Evolutionary conservation across 2,329 filamentous ascomycete species (phyloP).

Genomic region (Botrytis hyacinthi): DNA sequence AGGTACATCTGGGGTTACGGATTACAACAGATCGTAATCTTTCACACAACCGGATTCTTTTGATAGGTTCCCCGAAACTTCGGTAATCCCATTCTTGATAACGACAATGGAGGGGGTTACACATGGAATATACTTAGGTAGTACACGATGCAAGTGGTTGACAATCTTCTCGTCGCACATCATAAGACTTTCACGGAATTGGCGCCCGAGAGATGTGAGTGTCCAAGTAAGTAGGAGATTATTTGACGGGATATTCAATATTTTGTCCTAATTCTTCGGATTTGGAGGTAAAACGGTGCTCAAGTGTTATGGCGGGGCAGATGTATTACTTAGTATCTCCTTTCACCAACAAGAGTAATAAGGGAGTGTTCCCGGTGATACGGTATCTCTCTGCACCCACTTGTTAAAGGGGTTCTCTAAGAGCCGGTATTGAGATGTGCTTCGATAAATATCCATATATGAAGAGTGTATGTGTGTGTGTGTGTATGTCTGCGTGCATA

Average conservation of each 20-base stretch:
- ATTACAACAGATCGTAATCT: conserved; percentile 13
- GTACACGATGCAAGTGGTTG: not conserved
- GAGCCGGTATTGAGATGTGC: not conserved
- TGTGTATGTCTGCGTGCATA: not conserved
- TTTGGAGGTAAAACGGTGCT: not conserved
- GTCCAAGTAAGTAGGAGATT: not conserved
- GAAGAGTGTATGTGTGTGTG: not conserved
- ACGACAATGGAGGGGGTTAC: not conserved
- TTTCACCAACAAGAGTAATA: not conserved
- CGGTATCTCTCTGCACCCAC: not conserved
- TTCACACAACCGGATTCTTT: not conserved
- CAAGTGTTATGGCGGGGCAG: not conserved
- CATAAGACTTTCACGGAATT: not conserved
- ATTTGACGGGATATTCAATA: not conserved
- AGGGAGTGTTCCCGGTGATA: not conserved
- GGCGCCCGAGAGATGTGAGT: not conserved
- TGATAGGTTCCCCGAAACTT: conserved; percentile 12
- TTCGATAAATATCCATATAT: not conserved
- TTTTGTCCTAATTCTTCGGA: not conserved
- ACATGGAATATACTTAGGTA: not conserved
- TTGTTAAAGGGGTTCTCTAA: not conserved
- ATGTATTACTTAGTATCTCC: not conserved
- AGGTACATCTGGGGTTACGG: conserved; percentile 14
- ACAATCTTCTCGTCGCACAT: not conserved
- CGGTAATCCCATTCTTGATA: conserved; percentile 10